Conservation (phyloP, 352 stramenopile species). For the Globisporangium nagaii region DNA sequence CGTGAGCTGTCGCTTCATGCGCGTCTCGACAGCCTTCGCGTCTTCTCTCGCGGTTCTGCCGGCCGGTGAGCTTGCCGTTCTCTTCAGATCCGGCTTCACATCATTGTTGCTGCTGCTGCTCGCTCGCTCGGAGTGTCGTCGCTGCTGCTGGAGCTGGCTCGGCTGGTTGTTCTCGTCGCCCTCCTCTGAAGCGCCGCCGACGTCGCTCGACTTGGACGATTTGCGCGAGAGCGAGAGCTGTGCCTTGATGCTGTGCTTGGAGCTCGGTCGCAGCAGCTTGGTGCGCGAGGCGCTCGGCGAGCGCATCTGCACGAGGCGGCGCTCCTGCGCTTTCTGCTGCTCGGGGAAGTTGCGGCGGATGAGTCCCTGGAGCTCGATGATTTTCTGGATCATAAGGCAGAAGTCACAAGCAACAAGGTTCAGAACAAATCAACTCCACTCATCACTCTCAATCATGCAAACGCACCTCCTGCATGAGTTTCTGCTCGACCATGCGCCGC, state of each 20-base stretch:
- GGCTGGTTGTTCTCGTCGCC: not conserved
- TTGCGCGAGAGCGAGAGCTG: constrained; percentile 3
- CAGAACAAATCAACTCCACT: not conserved
- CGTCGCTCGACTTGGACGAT: constrained; percentile 11
- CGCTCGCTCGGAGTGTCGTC: constrained; percentile 12
- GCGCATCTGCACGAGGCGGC: constrained; percentile 17
- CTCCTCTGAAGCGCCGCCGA: not conserved
- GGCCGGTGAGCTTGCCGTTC: constrained; percentile 2
- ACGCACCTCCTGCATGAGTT: constrained; percentile 68
- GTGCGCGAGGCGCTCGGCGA: constrained; percentile 8
- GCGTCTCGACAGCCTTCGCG: constrained; percentile 17
- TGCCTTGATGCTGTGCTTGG: constrained; percentile 6
- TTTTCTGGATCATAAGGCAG: constrained; percentile 32
- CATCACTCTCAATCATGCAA: too few species aligned
- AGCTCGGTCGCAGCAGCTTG: not conserved
- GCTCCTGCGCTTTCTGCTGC: constrained; percentile 30
- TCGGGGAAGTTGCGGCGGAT: constrained; percentile 50
- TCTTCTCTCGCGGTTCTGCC: constrained; percentile 12
- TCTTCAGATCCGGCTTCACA: not conserved
- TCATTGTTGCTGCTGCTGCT: not conserved
- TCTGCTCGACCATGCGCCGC: constrained; percentile 48
- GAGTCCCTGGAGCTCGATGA: constrained; percentile 61
- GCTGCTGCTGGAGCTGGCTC: not conserved
- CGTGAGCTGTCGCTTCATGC: constrained; percentile 36
- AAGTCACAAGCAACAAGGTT: not conserved